Conservation (phyloP, 1,139 yeast species). For the Diutina mesorugosa region DNA sequence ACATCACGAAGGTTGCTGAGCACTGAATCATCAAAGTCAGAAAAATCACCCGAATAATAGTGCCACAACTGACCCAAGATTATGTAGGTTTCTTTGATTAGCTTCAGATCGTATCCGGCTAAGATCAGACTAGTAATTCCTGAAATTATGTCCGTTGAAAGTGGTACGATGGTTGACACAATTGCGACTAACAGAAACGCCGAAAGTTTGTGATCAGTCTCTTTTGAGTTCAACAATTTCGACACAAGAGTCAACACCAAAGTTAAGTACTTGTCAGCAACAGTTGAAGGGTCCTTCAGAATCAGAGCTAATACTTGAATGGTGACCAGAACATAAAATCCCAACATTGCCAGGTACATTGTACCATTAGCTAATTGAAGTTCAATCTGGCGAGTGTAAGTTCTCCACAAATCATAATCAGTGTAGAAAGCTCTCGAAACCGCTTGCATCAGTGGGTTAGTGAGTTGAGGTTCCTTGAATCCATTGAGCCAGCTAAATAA, state of each 20-base stretch:
- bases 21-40: constrained; percentile 1
- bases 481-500: constrained; percentile 61
- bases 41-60: constrained; percentile 11
- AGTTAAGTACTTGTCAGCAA: constrained; percentile 31
- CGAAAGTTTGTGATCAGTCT: background rate
- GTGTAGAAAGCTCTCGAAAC: constrained; percentile 56
- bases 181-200: constrained; percentile 1
- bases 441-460: constrained; percentile 52
- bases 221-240: constrained; percentile 19
- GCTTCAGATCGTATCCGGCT: constrained; percentile 9
- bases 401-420: constrained; percentile 54
- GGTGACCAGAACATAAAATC: constrained; percentile 68
- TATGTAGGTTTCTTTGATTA: constrained; percentile 20
- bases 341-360: constrained; percentile 57
- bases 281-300: constrained; percentile 15
- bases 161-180: constrained; percentile 51
- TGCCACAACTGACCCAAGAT: constrained; percentile 33
- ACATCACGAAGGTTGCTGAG: background rate
- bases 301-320: constrained; percentile 41
- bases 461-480: constrained; percentile 49
- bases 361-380: constrained; percentile 41
- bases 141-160: constrained; percentile 46
- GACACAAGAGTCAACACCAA: constrained; percentile 47
- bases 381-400: constrained; percentile 48
- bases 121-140: constrained; percentile 65